These are phyloP conservation scores for Yarrowia sp. DNA, from an alignment of 805 yeast genomes.

Conservation along the genomic window DNA sequence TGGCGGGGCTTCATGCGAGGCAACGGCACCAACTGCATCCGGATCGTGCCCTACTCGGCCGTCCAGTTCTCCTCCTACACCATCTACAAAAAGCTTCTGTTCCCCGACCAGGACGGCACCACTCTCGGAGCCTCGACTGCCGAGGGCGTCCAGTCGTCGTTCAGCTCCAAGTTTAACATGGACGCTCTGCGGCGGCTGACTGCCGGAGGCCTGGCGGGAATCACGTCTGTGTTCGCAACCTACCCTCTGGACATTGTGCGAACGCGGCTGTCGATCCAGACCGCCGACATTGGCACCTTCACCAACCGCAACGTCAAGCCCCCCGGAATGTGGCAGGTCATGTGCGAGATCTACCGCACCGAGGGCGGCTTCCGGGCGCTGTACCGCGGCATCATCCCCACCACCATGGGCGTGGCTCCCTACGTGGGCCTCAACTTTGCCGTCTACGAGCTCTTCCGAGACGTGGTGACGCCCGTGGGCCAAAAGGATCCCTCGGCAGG, in stretches of 20 bases:
- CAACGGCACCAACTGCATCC: slow-evolving; percentile 84
- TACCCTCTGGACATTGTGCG: slow-evolving; percentile 92
- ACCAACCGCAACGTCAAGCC: slow-evolving; percentile 51
- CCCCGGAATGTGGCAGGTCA: slow-evolving; percentile 72
- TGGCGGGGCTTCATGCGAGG: slow-evolving; percentile 88
- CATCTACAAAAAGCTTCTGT: slow-evolving; percentile 56
- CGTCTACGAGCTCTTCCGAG: slow-evolving; percentile 82
- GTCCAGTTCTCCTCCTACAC: slow-evolving; percentile 91
- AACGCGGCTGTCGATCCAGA: slow-evolving; percentile 87
- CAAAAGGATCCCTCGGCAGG: slow-evolving; percentile 52
- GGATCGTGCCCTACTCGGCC: slow-evolving; percentile 93
- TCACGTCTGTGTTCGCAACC: slow-evolving; percentile 77
- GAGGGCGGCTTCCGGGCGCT: slow-evolving; percentile 86
- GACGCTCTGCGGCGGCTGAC: slow-evolving; percentile 65
- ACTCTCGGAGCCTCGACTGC: slow-evolving; percentile 42
- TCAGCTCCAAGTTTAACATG: slow-evolving; percentile 45
- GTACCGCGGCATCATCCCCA: slow-evolving; percentile 88
- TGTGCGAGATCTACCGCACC: slow-evolving; percentile 63
- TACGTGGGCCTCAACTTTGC: slow-evolving; percentile 94
- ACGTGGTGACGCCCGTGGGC: slow-evolving; percentile 54
- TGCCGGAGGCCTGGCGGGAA: slow-evolving; percentile 85
- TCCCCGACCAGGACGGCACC: slow-evolving; percentile 46
- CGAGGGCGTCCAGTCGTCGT: slow-evolving; percentile 12
- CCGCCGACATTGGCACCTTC: slow-evolving; percentile 61
- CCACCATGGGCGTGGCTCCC: slow-evolving; percentile 93